These are phyloP conservation scores for Pilaira anomala DNA, from an alignment of 192 early-diverging fungal genomes.

Conservation along the genomic window DNA sequence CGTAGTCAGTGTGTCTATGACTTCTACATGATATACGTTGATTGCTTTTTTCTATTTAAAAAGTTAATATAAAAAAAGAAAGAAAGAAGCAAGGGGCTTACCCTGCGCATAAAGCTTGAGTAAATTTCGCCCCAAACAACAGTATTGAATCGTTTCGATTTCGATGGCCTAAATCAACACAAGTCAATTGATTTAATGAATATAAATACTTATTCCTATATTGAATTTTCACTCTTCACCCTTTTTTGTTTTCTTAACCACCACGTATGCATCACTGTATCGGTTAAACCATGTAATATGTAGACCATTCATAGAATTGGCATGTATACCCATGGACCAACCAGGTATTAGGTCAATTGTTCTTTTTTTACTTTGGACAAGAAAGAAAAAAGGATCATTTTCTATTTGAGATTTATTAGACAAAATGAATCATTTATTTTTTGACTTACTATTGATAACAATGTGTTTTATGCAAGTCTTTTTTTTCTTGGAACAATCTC, in stretches of 20 bases:
- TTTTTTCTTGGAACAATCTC: too few relatives aligned
- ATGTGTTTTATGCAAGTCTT: too few relatives aligned
- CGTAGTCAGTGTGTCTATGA: constrained; percentile 7
- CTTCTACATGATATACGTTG: constrained; percentile 7
- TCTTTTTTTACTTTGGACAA: too few relatives aligned
- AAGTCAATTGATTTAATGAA: constrained; percentile 11
- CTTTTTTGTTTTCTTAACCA: constrained; percentile 16
- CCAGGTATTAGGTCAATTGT: constrained; percentile 4
- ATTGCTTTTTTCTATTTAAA: constrained; percentile 4
- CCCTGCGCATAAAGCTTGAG: constrained; percentile 8
- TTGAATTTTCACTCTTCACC: constrained; percentile 9
- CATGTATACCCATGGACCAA: constrained; percentile 6
- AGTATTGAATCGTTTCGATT: constrained; percentile 7
- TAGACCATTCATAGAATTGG: constrained; percentile 5
- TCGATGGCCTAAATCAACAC: constrained; percentile 10
- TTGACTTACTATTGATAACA: too few relatives aligned
- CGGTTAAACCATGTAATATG: constrained; percentile 4
- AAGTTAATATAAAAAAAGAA: constrained; percentile 3
- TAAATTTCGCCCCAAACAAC: background rate
- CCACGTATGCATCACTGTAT: constrained; percentile 6
- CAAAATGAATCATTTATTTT: too few relatives aligned
- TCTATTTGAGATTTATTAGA: too few relatives aligned
- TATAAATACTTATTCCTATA: constrained; percentile 15
- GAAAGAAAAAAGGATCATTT: too few relatives aligned
- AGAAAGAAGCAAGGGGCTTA: constrained; percentile 1